Percentiles rank a stretch among this genome's conserved stretches.
Conservation (phyloP, 2,329 filamentous ascomycete species). For the Domatiomyces globalis region DNA sequence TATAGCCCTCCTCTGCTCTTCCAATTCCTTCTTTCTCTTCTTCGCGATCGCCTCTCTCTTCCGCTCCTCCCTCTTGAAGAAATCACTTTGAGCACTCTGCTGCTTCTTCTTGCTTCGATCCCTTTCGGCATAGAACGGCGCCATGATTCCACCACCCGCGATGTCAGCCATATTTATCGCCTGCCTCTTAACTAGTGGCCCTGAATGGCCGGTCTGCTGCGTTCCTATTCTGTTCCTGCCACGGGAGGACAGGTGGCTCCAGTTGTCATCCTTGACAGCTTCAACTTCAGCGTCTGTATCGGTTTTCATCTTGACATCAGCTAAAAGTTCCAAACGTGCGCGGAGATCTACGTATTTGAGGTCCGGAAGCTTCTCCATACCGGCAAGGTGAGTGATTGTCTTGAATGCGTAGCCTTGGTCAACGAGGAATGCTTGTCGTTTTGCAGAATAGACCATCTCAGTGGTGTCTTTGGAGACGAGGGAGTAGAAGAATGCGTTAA, state of each 20-base stretch:
- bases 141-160: constrained; percentile 90
- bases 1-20: neutral
- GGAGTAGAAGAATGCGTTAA: constrained; percentile 98
- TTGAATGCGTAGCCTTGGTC: constrained; percentile 99
- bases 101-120: constrained; percentile 58
- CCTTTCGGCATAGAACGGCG: constrained; percentile 60
- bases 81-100: constrained; percentile 40
- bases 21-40: neutral
- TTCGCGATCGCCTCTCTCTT: constrained; percentile 34
- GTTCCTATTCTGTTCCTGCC: constrained; percentile 20
- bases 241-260: constrained; percentile 41
- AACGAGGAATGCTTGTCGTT: constrained; percentile 89
- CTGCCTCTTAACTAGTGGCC: constrained; percentile 53
- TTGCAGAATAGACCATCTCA: constrained; percentile 96
- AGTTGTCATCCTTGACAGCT: constrained; percentile 51
- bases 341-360: constrained; percentile 66
- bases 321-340: constrained; percentile 72
- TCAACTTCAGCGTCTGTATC: constrained; percentile 60
- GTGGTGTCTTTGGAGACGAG: constrained; percentile 93
- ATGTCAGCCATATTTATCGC: constrained; percentile 76
- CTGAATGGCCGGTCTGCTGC: constrained; percentile 1
- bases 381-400: constrained; percentile 88
- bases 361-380: constrained; percentile 69
- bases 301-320: constrained; percentile 78
- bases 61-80: constrained; percentile 53